Conservation (phyloP, 2,329 filamentous ascomycete species). For the Diaporthe citri region DNA sequence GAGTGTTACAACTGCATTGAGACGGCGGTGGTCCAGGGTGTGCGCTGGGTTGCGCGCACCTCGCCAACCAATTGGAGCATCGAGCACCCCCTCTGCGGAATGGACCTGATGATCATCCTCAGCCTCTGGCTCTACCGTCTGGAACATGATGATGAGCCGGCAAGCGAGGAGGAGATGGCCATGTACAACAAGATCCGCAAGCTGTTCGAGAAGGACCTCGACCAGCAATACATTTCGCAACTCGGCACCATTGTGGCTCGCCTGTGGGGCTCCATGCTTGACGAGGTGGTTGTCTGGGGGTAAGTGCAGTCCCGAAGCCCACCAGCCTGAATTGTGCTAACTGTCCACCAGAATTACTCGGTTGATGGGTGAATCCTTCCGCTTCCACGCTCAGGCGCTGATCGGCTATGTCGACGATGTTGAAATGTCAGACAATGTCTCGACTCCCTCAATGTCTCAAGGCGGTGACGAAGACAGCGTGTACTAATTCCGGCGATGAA, state of each 20-base stretch:
- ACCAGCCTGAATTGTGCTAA: slow-evolving; percentile 55
- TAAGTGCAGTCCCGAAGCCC: slow-evolving; percentile 67
- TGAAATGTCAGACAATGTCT: slow-evolving; percentile 76
- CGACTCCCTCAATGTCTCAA: slow-evolving; percentile 79
- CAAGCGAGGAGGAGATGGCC: slow-evolving; percentile 83
- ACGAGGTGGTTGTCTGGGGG: slow-evolving; percentile 99
- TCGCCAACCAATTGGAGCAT: slow-evolving; percentile 99
- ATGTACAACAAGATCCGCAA: slow-evolving; percentile 95
- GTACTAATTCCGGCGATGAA: slow-evolving; percentile 64
- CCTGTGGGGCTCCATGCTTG: slow-evolving; percentile 97
- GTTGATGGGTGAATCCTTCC: slow-evolving; percentile 98
- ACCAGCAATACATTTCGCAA: slow-evolving; percentile 84
- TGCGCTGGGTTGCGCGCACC: slow-evolving; percentile 97
- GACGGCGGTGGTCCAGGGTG: slow-evolving; percentile 92
- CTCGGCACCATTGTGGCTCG: slow-evolving; percentile 95
- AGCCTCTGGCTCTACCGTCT: slow-evolving; percentile 98
- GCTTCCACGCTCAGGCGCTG: slow-evolving; percentile 93
- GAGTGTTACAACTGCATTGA: slow-evolving; percentile 98
- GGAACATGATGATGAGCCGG: slow-evolving; percentile 97
- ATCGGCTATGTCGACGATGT: slow-evolving; percentile 92
- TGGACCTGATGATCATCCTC: slow-evolving; percentile 98
- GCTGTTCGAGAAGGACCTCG: slow-evolving; percentile 90
- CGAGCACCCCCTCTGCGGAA: slow-evolving; percentile 94
- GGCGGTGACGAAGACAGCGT: slow-evolving; percentile 79
- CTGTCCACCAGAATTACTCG: slow-evolving; percentile 78